phyloP scores from a whole-genome alignment of 2,329 filamentous ascomycete genomes.

The Pseudogymnoascus pannorum region DNA sequence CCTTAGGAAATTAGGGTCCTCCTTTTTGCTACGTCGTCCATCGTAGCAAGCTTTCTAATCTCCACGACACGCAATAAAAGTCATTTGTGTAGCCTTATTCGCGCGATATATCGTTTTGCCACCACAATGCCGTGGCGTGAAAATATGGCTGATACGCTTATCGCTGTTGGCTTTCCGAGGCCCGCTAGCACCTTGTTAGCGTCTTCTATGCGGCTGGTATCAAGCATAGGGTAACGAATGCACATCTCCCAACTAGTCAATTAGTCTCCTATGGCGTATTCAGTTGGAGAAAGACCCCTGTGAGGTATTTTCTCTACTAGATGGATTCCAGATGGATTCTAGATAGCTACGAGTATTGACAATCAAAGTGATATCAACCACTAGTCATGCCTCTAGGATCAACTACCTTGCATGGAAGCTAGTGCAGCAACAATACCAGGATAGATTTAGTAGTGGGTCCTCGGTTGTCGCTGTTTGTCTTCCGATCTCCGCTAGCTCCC shows the following conservation, averaged over 20 bases:
- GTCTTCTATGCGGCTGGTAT: neutral
- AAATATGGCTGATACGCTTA: neutral
- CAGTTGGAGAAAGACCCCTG: neutral
- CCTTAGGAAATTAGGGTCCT: neutral
- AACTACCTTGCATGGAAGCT: neutral
- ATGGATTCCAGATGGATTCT: neutral
- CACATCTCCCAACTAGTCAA: neutral
- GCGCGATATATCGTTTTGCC: neutral
- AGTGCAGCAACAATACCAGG: neutral
- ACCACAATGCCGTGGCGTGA: neutral
- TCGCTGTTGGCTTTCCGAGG: neutral
- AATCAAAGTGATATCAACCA: neutral
- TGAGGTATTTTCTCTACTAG: neutral
- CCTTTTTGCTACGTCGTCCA: neutral
- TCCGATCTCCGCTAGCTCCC: slow-evolving; percentile 2
- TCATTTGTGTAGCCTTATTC: neutral
- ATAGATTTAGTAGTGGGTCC: neutral
- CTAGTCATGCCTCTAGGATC: neutral
- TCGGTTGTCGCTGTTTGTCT: neutral
- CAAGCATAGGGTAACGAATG: neutral
- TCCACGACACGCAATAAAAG: neutral
- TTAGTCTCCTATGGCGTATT: neutral
- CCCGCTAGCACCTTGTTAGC: neutral
- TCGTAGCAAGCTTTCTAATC: neutral
- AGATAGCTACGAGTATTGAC: neutral